Evolutionary conservation across 1,284 basidiomycete genomes (phyloP).

Genomic region (Neotropicomus parvogracilis): DNA sequence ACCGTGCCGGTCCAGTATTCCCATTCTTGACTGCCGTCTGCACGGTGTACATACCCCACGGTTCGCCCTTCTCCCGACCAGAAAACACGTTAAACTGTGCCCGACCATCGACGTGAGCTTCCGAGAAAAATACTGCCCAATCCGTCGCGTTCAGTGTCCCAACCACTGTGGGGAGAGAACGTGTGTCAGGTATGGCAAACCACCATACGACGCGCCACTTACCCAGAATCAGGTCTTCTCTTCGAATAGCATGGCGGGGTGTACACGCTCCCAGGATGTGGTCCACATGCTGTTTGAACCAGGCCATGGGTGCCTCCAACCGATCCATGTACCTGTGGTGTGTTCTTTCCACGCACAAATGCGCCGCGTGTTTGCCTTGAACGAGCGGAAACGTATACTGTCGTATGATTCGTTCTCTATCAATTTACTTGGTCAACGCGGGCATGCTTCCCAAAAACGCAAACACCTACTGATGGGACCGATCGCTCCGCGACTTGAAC

Average conservation of each 20-base stretch:
- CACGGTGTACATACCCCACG: slow-evolving; percentile 68
- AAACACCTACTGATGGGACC: slow-evolving; percentile 35
- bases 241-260: slow-evolving; percentile 50
- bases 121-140: slow-evolving; percentile 67
- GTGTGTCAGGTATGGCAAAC: not conserved
- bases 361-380: slow-evolving; percentile 61
- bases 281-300: slow-evolving; percentile 71
- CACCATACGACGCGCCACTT: slow-evolving; percentile 21
- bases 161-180: slow-evolving; percentile 46
- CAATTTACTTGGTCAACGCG: slow-evolving; percentile 8
- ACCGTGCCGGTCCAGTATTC: slow-evolving; percentile 38
- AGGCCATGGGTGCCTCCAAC: slow-evolving; percentile 58
- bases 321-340: slow-evolving; percentile 64
- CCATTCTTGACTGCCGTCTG: slow-evolving; percentile 42
- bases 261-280: slow-evolving; percentile 57
- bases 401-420: slow-evolving; percentile 47
- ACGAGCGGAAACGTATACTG: slow-evolving; percentile 59
- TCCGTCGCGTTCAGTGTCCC: slow-evolving; percentile 66
- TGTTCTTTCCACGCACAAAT: slow-evolving; percentile 64
- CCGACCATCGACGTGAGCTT: slow-evolving; percentile 59
- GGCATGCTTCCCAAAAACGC: not conserved
- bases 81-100: slow-evolving; percentile 67
- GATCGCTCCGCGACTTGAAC: slow-evolving; percentile 38
- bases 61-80: slow-evolving; percentile 43
- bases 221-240: slow-evolving; percentile 72